Evolutionary conservation across 2,329 filamentous ascomycete species (phyloP), one percentile per base, ranked within the genome.

Genomic region (Fusarium sp.): DNA sequence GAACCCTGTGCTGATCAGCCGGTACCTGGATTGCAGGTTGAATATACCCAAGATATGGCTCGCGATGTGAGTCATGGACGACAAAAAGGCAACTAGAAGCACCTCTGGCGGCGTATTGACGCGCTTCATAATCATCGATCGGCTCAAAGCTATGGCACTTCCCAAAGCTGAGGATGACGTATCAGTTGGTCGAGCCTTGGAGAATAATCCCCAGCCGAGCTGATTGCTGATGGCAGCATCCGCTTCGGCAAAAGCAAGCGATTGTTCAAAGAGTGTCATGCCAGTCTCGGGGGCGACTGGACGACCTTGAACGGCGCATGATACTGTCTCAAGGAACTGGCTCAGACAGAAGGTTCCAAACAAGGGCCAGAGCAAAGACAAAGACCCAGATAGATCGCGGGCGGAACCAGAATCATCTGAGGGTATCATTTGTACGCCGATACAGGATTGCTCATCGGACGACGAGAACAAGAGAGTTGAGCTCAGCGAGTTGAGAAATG

Each of bases 191-290:
- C 83, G 81, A 12, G 82, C 80, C 46, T 86, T 84, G 57, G 87
- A 77, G 69, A 93, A 91, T 1, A 89, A 74, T 0, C 91, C 90
- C 79, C 94, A 89, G 12, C 91, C 91, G 13, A 97, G 87, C 53
- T 94, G 92, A 70, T 91, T 93, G 73, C 91, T 91, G 47, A 98
- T 91, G 69, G 95, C 92, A 31, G 93, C 92, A 78, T 99, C 96
- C 9, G 95, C 95, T 80, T 99, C 96, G 11, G 95, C 94, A 82
- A 98, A 99, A 3, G 95, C 95, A 9, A 99, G 85, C 0, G 95
- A 98, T 77, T 98, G 95, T 78, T 99, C 96, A 75, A 98, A 97
- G 3, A 98, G 88, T 0, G 95, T 97, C 93, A 98, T 97, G 16
- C 94, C 95, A 2, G 94, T 97, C 81, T 98, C 96, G 0, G 93